A percentile compares a stretch with the other conserved stretches of the same genome.
Evolutionary conservation across 495 filamentous ascomycete species (phyloP).

Genomic region (Aspergillus steynii): DNA sequence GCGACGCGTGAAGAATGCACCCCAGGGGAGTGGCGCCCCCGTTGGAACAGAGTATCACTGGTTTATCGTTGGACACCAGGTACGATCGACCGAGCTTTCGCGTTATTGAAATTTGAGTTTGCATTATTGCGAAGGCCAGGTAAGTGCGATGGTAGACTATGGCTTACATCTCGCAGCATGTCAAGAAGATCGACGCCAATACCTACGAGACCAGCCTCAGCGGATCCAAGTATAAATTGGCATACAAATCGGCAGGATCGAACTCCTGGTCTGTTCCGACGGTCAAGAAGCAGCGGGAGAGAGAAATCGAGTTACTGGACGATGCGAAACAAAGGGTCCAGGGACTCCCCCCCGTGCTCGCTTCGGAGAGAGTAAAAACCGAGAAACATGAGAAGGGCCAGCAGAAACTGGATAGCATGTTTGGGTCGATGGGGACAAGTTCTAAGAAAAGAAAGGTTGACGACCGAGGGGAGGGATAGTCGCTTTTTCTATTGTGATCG

Average conservation of each 20-base stretch:
- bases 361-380: conserved; percentile 30
- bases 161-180: conserved; percentile 22
- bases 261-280: conserved; percentile 37
- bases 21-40: conserved; percentile 32
- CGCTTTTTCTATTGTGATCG: background rate
- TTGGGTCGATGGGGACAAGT: conserved; percentile 13
- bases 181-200: conserved; percentile 38
- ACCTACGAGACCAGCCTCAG: conserved; percentile 38
- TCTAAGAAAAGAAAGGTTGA: conserved; percentile 18
- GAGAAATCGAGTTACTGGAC: conserved; percentile 32
- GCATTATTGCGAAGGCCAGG: background rate
- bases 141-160: background rate
- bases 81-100: conserved; percentile 6
- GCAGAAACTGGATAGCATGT: conserved; percentile 33
- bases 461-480: conserved; percentile 1
- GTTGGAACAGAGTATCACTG: conserved; percentile 41
- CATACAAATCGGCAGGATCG: conserved; percentile 30
- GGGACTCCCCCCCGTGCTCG: conserved; percentile 33
- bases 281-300: conserved; percentile 35
- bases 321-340: conserved; percentile 33
- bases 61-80: conserved; percentile 40
- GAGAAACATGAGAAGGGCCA: conserved; percentile 33
- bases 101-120: conserved; percentile 2
- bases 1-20: conserved; percentile 29
- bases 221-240: conserved; percentile 40